phyloP scores from a whole-genome alignment of 2,329 filamentous ascomycete species.

The Cladorrhinum sp. region DNA sequence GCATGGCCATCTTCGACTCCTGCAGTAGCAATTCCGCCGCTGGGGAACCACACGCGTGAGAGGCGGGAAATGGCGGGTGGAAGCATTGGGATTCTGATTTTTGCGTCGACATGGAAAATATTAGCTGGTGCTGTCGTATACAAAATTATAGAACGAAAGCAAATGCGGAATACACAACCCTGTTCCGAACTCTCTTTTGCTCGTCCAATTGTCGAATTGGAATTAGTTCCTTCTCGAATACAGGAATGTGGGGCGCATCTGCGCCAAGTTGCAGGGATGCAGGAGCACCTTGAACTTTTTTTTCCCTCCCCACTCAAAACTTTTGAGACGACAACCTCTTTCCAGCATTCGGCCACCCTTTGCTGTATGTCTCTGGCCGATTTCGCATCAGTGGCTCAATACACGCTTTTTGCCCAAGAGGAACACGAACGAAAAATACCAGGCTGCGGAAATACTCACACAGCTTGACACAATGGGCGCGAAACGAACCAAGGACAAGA shows the following conservation, averaged over 20 bases:
- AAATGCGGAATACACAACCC: too few species aligned
- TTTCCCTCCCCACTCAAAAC: conserved; percentile 2
- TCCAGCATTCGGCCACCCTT: neutral
- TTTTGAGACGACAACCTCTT: neutral
- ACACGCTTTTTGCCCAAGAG: too few species aligned
- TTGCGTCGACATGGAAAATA: neutral
- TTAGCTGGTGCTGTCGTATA: too few species aligned
- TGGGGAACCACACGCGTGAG: conserved; percentile 77
- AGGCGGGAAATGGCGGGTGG: conserved; percentile 42
- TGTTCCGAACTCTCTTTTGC: neutral
- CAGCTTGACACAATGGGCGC: conserved; percentile 20
- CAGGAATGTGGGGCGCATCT: neutral
- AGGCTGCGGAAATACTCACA: too few species aligned
- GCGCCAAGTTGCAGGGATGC: conserved; percentile 1
- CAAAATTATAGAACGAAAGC: too few species aligned
- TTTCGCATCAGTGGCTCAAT: neutral
- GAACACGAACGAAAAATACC: too few species aligned
- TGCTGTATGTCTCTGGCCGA: neutral
- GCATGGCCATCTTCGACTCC: conserved; percentile 63
- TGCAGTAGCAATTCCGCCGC: conserved; percentile 61
- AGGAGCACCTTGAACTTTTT: conserved; percentile 2
- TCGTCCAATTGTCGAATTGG: neutral
- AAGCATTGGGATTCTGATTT: conserved; percentile 13
- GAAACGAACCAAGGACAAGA: conserved; percentile 37
- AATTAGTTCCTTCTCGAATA: too few species aligned